phyloP scores from a whole-genome alignment of 2,329 filamentous ascomycete genomes.

The Claviceps quebecensis region DNA sequence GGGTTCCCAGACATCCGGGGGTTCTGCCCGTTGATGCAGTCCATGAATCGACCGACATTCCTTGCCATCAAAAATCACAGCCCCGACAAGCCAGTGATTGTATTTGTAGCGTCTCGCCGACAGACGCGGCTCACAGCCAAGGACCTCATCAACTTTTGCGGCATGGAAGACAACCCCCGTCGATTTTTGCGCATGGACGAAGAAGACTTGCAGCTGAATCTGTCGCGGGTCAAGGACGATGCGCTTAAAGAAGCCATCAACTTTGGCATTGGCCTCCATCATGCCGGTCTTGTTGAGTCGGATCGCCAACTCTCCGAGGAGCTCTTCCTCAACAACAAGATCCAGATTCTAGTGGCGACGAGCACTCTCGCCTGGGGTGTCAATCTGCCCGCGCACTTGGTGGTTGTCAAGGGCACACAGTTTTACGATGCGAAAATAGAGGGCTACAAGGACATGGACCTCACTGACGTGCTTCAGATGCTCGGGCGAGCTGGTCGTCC shows the following conservation, averaged over 20 bases:
- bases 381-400: constrained; percentile 89
- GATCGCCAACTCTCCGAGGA: constrained; percentile 88
- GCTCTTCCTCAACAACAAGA: constrained; percentile 93
- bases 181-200: constrained; percentile 90
- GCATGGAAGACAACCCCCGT: constrained; percentile 94
- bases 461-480: constrained; percentile 97
- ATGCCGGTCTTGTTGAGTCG: constrained; percentile 89
- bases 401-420: constrained; percentile 95
- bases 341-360: constrained; percentile 90
- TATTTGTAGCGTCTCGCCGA: constrained; percentile 89
- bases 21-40: constrained; percentile 96
- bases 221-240: constrained; percentile 85
- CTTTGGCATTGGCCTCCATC: constrained; percentile 93
- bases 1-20: constrained; percentile 90
- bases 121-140: constrained; percentile 92
- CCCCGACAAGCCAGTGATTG: constrained; percentile 91
- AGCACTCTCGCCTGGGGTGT: constrained; percentile 97
- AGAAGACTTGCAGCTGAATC: constrained; percentile 77
- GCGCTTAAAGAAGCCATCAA: constrained; percentile 85
- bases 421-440: constrained; percentile 97
- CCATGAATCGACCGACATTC: constrained; percentile 96
- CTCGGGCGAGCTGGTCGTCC: constrained; percentile 87
- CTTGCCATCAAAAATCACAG: constrained; percentile 93
- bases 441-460: constrained; percentile 96
- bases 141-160: constrained; percentile 92